Evolutionary conservation across 2,329 filamentous ascomycete genomes (phyloP).

Genomic region (Teratosphaeria gauchensis): DNA sequence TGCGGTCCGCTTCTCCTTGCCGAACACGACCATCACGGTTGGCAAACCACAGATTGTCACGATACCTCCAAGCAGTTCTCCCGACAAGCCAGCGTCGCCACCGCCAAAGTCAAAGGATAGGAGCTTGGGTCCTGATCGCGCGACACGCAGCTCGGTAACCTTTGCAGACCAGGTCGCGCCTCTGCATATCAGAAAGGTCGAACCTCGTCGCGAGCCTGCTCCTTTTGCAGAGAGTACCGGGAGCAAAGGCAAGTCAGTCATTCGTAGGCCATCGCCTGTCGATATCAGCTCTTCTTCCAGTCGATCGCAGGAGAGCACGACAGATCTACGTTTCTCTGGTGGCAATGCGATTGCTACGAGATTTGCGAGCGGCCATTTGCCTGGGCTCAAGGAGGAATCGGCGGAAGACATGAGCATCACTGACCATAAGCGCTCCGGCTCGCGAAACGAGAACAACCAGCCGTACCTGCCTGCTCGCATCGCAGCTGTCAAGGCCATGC

Average conservation of each 20-base stretch:
- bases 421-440: constrained; percentile 13
- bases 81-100: constrained; percentile 15
- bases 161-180: constrained; percentile 27
- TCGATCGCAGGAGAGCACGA: constrained; percentile 15
- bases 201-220: constrained; percentile 10
- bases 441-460: constrained; percentile 10
- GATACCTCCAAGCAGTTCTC: constrained; percentile 21
- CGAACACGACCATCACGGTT: constrained; percentile 26
- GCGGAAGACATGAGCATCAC: constrained; percentile 36
- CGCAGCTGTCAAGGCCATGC: constrained; percentile 27
- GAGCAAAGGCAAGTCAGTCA: constrained; percentile 17
- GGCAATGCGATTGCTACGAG: constrained; percentile 15
- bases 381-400: constrained; percentile 40
- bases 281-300: constrained; percentile 12
- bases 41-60: constrained; percentile 26
- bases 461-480: constrained; percentile 25
- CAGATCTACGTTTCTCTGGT: constrained; percentile 16
- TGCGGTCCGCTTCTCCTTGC: constrained; percentile 29
- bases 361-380: constrained; percentile 27
- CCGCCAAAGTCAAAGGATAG: constrained; percentile 11
- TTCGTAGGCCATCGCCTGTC: constrained; percentile 18
- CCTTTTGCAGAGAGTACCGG: constrained; percentile 10
- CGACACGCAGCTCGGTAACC: constrained; percentile 19
- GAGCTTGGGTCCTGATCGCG: constrained; percentile 7
- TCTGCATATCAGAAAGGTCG: constrained; percentile 23